These are phyloP conservation scores for Beauveria medogensis DNA, from an alignment of 2,329 filamentous ascomycete genomes.

Conservation along the genomic window DNA sequence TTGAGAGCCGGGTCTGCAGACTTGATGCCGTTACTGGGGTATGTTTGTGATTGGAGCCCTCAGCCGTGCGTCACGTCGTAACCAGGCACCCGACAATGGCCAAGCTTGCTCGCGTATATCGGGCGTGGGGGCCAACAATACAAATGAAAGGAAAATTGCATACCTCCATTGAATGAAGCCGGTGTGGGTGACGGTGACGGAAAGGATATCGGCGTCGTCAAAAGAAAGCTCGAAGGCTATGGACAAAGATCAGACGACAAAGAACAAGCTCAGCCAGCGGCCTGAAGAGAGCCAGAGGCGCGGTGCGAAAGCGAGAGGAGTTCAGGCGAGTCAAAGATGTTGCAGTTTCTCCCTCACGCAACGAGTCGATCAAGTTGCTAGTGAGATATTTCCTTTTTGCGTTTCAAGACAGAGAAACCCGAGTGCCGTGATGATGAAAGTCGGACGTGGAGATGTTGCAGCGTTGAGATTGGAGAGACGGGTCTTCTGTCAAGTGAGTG, in stretches of 20 bases:
- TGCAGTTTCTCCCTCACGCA: background rate
- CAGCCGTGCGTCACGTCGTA: slow-evolving; percentile 5
- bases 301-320: background rate
- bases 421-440: slow-evolving; percentile 1
- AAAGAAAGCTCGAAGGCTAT: background rate
- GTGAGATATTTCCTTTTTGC: background rate
- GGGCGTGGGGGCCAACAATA: background rate
- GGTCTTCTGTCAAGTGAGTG: slow-evolving; percentile 1
- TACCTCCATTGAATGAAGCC: slow-evolving; percentile 12
- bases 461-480: slow-evolving; percentile 7
- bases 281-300: slow-evolving; percentile 4
- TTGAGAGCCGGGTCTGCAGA: background rate
- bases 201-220: background rate
- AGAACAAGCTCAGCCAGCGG: slow-evolving; percentile 14
- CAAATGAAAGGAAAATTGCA: background rate
- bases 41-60: slow-evolving; percentile 7
- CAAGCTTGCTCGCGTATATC: background rate
- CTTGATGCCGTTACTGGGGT: slow-evolving; percentile 2
- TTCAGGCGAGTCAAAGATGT: background rate
- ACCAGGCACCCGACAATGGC: background rate
- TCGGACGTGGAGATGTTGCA: slow-evolving; percentile 4
- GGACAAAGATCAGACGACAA: slow-evolving; percentile 6
- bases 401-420: slow-evolving; percentile 5
- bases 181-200: background rate
- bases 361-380: background rate